Evolutionary conservation across 192 early-diverging fungal genomes (phyloP).

Genomic region (Kickxella alabastrina): DNA sequence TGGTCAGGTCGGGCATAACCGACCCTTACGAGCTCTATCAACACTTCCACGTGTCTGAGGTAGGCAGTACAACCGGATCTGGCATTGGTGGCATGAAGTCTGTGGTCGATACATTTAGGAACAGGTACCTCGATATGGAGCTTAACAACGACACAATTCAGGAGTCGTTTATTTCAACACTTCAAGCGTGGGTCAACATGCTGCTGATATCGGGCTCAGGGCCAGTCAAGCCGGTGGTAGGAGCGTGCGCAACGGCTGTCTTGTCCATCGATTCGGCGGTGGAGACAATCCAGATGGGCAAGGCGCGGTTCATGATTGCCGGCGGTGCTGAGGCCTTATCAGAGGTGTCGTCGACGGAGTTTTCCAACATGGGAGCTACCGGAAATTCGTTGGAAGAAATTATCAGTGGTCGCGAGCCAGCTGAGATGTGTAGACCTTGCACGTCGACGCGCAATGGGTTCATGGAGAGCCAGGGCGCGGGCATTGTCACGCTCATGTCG

Average conservation of each 20-base stretch:
- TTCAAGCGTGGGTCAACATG: conserved; percentile 61
- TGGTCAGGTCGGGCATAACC: conserved; percentile 85
- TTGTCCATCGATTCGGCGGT: conserved; percentile 83
- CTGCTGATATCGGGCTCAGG: conserved; percentile 82
- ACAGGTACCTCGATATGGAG: conserved; percentile 70
- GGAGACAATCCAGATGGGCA: conserved; percentile 75
- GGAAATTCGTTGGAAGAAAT: conserved; percentile 79
- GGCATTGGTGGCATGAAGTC: conserved; percentile 82
- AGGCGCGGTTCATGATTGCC: conserved; percentile 82
- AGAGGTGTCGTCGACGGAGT: conserved; percentile 85
- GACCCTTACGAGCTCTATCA: conserved; percentile 97
- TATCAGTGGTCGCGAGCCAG: conserved; percentile 76
- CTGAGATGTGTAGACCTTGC: conserved; percentile 88
- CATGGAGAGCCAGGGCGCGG: conserved; percentile 89
- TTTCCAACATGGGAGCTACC: conserved; percentile 95
- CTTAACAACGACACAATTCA: conserved; percentile 83
- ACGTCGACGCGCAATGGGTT: conserved; percentile 87
- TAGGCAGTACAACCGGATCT: conserved; percentile 86
- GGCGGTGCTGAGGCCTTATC: conserved; percentile 86
- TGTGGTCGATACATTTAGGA: conserved; percentile 66
- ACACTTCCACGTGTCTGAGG: conserved; percentile 91
- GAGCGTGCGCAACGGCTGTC: conserved; percentile 85
- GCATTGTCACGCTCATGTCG: conserved; percentile 86
- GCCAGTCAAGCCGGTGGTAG: conserved; percentile 69
- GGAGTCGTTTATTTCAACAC: conserved; percentile 47